These are phyloP conservation scores for Leishmania major DNA, from an alignment of 208 protist genomes.

Conservation along the genomic window DNA sequence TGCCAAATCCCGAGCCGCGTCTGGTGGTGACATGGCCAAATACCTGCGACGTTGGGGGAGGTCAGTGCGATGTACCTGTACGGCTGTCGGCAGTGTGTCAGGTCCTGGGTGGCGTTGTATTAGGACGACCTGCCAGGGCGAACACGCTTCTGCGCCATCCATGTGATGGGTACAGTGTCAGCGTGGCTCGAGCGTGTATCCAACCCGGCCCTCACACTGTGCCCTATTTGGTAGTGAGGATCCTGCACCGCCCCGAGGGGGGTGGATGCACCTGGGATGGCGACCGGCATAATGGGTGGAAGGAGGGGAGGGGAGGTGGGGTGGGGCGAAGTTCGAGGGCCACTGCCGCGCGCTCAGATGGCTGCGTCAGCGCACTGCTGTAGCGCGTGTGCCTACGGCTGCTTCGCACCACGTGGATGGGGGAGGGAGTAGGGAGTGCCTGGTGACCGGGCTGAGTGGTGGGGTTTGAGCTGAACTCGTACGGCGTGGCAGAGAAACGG, in stretches of 20 bases:
- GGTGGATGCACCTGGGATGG: background rate
- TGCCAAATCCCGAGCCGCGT: too few species aligned
- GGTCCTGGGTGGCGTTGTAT: background rate
- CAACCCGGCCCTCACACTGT: background rate
- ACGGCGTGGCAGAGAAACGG: background rate
- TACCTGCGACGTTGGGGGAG: too few species aligned
- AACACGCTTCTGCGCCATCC: background rate
- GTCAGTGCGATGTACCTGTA: too few species aligned
- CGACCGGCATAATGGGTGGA: background rate
- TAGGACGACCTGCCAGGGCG: background rate
- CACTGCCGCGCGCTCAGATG: background rate
- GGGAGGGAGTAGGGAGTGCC: background rate
- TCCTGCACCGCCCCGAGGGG: background rate
- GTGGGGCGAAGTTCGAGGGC: background rate
- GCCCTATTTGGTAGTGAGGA: background rate
- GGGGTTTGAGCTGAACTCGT: background rate
- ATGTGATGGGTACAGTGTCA: background rate
- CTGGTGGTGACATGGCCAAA: too few species aligned
- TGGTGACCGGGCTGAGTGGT: background rate
- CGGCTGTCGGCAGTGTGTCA: background rate
- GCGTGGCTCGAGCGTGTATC: background rate
- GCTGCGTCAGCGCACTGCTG: background rate
- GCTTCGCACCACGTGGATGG: background rate
- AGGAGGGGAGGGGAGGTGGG: background rate
- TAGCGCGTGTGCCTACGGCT: background rate